These are phyloP conservation scores for Chytriomyces confervae DNA, from an alignment of 192 early-diverging fungal genomes.

Conservation along the genomic window DNA sequence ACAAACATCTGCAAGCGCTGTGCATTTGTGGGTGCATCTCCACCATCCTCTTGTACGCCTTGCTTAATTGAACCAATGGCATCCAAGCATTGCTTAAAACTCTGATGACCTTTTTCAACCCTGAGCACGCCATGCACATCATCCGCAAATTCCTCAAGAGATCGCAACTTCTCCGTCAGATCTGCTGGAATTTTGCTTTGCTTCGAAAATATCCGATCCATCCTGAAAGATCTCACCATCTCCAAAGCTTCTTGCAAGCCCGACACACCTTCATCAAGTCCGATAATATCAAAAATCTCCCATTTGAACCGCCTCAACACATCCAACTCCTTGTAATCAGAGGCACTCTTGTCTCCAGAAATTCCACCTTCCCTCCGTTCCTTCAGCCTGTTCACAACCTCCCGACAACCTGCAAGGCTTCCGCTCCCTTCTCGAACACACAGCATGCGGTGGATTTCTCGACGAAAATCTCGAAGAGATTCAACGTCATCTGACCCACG, in stretches of 20 bases:
- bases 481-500: background rate
- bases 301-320: background rate
- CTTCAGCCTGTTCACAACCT: constrained; percentile 12
- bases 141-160: background rate
- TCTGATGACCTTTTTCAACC: background rate
- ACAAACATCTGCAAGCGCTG: constrained; percentile 19
- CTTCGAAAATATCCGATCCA: too few relatives aligned
- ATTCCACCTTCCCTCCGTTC: background rate
- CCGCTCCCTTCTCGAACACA: constrained; percentile 17
- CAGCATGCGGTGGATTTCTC: background rate
- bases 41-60: too few relatives aligned
- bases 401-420: constrained; percentile 6
- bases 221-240: too few relatives aligned
- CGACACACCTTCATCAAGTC: background rate
- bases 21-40: too few relatives aligned
- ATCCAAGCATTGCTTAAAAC: too few relatives aligned
- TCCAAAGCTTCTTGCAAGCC: too few relatives aligned
- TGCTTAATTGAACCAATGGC: too few relatives aligned
- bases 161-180: background rate
- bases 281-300: background rate
- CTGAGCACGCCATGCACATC: background rate
- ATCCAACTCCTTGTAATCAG: background rate
- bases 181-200: too few relatives aligned
- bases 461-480: constrained; percentile 7
- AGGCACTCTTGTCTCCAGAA: background rate